Percentiles rank a stretch among this genome's conserved stretches.
phyloP scores from a whole-genome alignment of 371 early-diverging fungal species.

The Saksenaea vasiformis region DNA sequence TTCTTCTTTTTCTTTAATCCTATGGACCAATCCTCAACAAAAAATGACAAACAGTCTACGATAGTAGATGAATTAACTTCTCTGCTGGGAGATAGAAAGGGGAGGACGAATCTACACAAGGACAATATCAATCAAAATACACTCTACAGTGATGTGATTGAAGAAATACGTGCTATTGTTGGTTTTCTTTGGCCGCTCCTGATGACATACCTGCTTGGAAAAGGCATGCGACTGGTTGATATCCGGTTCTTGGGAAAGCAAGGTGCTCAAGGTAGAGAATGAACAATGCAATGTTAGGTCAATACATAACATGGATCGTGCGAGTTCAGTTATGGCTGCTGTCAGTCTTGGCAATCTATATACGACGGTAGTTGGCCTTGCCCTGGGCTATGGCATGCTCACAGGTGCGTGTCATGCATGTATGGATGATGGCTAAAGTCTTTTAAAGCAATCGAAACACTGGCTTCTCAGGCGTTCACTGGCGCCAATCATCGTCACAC shows the following conservation, averaged over 20 bases:
- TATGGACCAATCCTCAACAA: not conserved
- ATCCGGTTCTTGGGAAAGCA: slow-evolving; percentile 39
- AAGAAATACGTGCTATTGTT: slow-evolving; percentile 6
- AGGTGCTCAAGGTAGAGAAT: slow-evolving; percentile 26
- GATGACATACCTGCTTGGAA: slow-evolving; percentile 29
- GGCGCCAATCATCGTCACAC: slow-evolving; percentile 34
- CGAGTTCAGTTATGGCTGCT: slow-evolving; percentile 35
- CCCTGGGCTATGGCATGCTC: slow-evolving; percentile 39
- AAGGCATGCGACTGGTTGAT: slow-evolving; percentile 33
- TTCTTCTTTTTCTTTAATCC: not conserved
- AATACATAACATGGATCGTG: not conserved
- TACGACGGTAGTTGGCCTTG: slow-evolving; percentile 34
- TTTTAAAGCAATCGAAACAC: slow-evolving; percentile 41
- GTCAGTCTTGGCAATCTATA: slow-evolving; percentile 35
- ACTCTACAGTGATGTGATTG: not conserved
- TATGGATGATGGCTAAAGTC: not conserved
- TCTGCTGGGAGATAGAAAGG: not conserved
- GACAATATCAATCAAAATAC: not conserved
- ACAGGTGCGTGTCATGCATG: slow-evolving; percentile 29
- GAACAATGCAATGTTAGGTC: not conserved
- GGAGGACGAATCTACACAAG: not conserved
- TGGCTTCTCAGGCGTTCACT: slow-evolving; percentile 48
- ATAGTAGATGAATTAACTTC: not conserved
- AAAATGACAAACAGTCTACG: not conserved
- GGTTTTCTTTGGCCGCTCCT: slow-evolving; percentile 29